phyloP scores from a whole-genome alignment of 1,139 yeast species.

The Candida pseudoviswanathii region DNA sequence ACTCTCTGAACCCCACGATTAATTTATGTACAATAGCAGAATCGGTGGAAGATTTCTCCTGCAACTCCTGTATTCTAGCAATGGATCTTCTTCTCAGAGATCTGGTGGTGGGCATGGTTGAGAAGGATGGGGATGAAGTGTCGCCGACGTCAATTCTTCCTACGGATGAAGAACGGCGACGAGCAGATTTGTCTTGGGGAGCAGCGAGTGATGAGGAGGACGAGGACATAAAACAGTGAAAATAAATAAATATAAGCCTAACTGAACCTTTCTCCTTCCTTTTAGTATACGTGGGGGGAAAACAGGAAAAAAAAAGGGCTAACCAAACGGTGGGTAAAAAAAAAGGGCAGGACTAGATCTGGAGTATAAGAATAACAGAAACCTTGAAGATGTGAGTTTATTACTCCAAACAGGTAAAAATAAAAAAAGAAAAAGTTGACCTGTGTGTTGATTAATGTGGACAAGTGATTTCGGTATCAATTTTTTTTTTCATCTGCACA shows the following conservation, averaged over 20 bases:
- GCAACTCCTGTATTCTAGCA: constrained; percentile 35
- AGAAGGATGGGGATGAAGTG: constrained; percentile 47
- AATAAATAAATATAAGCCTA: neutral
- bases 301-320: neutral
- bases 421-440: neutral
- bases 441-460: neutral
- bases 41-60: constrained; percentile 33
- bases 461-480: too few relatives aligned
- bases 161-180: constrained; percentile 56
- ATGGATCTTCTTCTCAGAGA: constrained; percentile 35
- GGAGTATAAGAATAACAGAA: constrained; percentile 1
- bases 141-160: constrained; percentile 64
- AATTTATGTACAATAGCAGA: constrained; percentile 51
- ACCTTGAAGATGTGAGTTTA: neutral
- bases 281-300: neutral
- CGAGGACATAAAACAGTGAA: neutral
- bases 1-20: constrained; percentile 58
- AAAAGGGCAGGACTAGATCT: neutral
- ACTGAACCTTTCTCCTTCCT: neutral
- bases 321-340: neutral
- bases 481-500: too few relatives aligned
- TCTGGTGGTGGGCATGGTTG: constrained; percentile 46
- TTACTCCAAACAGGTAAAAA: neutral
- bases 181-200: constrained; percentile 14
- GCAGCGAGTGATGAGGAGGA: constrained; percentile 5